Base-by-base conservation (phyloP, 345 rosid genomes). In the Eutrema heterophyllum region DNA sequence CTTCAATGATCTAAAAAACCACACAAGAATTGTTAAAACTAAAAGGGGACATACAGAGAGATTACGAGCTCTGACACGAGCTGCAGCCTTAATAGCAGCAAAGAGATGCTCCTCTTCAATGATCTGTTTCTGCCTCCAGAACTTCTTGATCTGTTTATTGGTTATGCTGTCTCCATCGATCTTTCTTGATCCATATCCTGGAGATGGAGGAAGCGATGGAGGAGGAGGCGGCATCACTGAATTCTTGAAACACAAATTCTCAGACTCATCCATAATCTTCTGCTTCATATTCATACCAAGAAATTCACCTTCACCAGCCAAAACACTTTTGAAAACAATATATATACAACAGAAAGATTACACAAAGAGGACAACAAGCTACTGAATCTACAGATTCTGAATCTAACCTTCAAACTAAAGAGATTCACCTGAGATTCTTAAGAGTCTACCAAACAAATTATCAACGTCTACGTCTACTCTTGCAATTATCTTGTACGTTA, bases 51-150 rank as follows among this genome's bases (percentile, higher is more conserved):
- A 80, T 82, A 93, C 98, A 11, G 86, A 78, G 64, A 93, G 80
- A 67, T 82, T 88, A n/a, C 84, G 83, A n/a, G 88, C 97, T 64
- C 93, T 79, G 64, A 88, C 74, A 67, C 88, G 87, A 30, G 97
- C 97, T 0, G 96, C 92, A 9, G 97, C 97, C 68, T 93, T 93
- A 77, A 90, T 89, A 58, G 98, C 97, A 60, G 93, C 95, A 27
- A 86, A 84, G 77, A 93, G 90, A 74, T 90, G 98, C 43, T 89
- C 96, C 76, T 93, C 97, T 83, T 90, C 90, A 50, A 76, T 83
- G 43, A 84, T 67, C 49, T 81, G 86, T 76, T 85, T 93, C 80
- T 76, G 81, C 80, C 88, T 87, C 97, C 97, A 93, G 71, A 83
- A 93, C 80, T 79, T 86, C 16, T 89, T 93, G 51, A 93, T 90